phyloP scores from a whole-genome alignment of 169 alveolate species.

The Babesia divergens region DNA sequence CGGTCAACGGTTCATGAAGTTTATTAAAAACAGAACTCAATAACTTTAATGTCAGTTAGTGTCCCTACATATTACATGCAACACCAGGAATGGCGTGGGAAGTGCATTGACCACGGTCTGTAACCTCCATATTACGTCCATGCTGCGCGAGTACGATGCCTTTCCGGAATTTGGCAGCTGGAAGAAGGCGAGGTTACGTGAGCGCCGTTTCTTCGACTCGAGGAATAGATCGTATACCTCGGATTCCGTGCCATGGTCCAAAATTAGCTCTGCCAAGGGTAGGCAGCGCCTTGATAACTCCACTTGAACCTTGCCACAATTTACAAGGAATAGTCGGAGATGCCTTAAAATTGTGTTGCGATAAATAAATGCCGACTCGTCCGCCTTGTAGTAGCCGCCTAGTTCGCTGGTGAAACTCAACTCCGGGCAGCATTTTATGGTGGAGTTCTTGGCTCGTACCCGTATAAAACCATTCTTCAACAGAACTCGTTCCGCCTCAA shows the following conservation, averaged over 20 bases:
- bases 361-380: constrained; percentile 48
- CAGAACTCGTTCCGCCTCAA: constrained; percentile 27
- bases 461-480: constrained; percentile 26
- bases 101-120: constrained; percentile 51
- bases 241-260: constrained; percentile 26
- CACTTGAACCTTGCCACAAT: constrained; percentile 35
- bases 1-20: constrained; percentile 27
- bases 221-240: constrained; percentile 28
- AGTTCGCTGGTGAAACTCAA: constrained; percentile 4
- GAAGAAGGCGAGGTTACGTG: constrained; percentile 37
- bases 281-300: constrained; percentile 9
- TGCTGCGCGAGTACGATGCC: constrained; percentile 33
- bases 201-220: constrained; percentile 30
- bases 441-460: background rate
- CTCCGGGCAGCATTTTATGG: constrained; percentile 11
- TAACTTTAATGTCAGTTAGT: background rate
- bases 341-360: constrained; percentile 24
- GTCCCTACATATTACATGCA: constrained; percentile 45
- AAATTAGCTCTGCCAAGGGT: constrained; percentile 42
- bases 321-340: constrained; percentile 47
- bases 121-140: constrained; percentile 51
- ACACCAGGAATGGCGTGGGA: constrained; percentile 49
- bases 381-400: constrained; percentile 53
- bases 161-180: constrained; percentile 34
- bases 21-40: background rate